Conservation (phyloP, 768 basidiomycete species). For the Mycena epipterygia region DNA sequence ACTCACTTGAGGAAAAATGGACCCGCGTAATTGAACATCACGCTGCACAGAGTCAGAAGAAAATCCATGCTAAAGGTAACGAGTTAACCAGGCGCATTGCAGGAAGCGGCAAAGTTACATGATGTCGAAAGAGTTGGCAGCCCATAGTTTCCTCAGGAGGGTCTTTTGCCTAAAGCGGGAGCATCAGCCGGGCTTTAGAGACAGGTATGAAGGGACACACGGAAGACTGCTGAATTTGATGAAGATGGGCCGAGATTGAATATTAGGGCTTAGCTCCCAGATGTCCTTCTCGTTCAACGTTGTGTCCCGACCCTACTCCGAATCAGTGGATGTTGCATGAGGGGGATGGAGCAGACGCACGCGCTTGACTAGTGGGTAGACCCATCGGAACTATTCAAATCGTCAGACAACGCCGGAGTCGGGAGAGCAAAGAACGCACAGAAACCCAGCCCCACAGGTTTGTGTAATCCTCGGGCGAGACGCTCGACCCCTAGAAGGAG, state of each 20-base stretch:
- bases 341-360: slow-evolving; percentile 40
- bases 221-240: slow-evolving; percentile 54
- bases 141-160: slow-evolving; percentile 22
- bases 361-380: slow-evolving; percentile 72
- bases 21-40: slow-evolving; percentile 81
- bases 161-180: slow-evolving; percentile 10
- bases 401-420: slow-evolving; percentile 49
- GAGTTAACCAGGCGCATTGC: background rate
- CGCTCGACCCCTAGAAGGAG: slow-evolving; percentile 59
- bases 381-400: slow-evolving; percentile 66
- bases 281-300: slow-evolving; percentile 81
- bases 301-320: slow-evolving; percentile 56
- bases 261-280: slow-evolving; percentile 77
- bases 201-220: slow-evolving; percentile 19
- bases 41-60: slow-evolving; percentile 73
- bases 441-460: slow-evolving; percentile 79
- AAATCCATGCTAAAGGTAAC: slow-evolving; percentile 69
- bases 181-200: background rate
- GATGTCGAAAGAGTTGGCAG: slow-evolving; percentile 27
- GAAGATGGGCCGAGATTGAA: slow-evolving; percentile 77
- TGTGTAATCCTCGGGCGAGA: slow-evolving; percentile 86
- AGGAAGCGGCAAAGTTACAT: background rate
- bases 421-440: slow-evolving; percentile 75
- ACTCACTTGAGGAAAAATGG: slow-evolving; percentile 87
- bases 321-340: background rate